Evolutionary conservation across 2,329 filamentous ascomycete species (phyloP), one percentile per base, ranked within the genome.

Genomic region (Mariannaea elegans): DNA sequence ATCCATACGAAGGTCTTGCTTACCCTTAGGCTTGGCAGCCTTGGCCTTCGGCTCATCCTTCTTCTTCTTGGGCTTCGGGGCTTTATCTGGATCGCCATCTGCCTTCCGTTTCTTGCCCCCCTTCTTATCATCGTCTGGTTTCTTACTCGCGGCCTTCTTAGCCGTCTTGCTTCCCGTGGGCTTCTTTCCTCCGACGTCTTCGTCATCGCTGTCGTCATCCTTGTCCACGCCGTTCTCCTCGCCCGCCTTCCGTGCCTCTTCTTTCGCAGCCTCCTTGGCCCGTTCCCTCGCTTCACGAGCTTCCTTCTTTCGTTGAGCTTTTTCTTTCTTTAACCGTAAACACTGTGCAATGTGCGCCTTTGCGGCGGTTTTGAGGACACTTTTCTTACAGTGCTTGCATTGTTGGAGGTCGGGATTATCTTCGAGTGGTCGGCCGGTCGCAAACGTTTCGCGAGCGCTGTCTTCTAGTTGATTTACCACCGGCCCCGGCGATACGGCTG

Each of bases 351-450:
- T 92, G 72, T 99, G 94, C 16, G 87, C 86, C 59, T 90, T 89
- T 2, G 92, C 90, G 1, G 87, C 88, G 29, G 87, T 87, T 69
- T 90, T 91, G 13, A 95, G 82, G 12, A 97, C 86, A 50, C 91
- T 91, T 70, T 96, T 94, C 78, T 95, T 97, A 80, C 94, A 99
- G 75, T 96, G 93, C 75, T 95, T 97, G 84, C 94, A 99, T 66
- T 90, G 84, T 49, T 95, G 88, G 9, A 92, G 84, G 64, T 97
- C 92, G 10, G 91, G 86, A 56, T 82, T 83, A 71, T 97, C 94
- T 68, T 93, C 89, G 66, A 97, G 84, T 0, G 93, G 93, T 58
- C 90, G 88, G 62, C 93, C 92, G 45, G 90, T 94, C 4, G 88
- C 83, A 75, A 97, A 97, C 4, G 91, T 91, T 61, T 92, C 88